These are phyloP conservation scores for Kluyveromyces aestuarii DNA, from an alignment of 805 yeast species.

Conservation along the genomic window DNA sequence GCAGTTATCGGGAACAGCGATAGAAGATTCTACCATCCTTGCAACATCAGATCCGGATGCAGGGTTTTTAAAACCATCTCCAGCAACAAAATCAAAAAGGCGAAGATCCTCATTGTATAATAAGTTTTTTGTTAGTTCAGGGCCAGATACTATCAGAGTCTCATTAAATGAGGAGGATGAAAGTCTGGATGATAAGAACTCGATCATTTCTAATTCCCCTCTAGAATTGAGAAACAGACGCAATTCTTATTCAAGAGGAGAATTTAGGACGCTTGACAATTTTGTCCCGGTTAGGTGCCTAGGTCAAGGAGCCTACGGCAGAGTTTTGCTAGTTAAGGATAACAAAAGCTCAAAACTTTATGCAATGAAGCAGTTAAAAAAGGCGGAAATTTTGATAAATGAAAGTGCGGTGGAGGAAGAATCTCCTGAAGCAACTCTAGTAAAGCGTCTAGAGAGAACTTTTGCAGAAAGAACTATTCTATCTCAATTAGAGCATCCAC, in stretches of 20 bases:
- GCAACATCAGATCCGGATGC: neutral
- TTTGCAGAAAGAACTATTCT: conserved; percentile 71
- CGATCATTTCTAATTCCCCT: neutral
- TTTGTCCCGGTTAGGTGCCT: conserved; percentile 68
- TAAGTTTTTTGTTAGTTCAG: conserved; percentile 22
- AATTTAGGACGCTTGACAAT: conserved; percentile 35
- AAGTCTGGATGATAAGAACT: neutral
- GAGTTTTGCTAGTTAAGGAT: conserved; percentile 71
- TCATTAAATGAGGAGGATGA: conserved; percentile 11
- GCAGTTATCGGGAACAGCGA: neutral
- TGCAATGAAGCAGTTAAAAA: conserved; percentile 81
- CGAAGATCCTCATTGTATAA: conserved; percentile 25
- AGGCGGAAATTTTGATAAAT: conserved; percentile 64
- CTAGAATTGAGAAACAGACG: neutral
- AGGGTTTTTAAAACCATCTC: conserved; percentile 4
- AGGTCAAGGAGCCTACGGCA: conserved; percentile 87
- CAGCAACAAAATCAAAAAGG: conserved; percentile 12
- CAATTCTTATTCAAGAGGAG: conserved; percentile 3
- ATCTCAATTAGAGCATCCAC: conserved; percentile 64
- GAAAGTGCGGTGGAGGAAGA: conserved; percentile 13
- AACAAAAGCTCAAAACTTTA: conserved; percentile 50
- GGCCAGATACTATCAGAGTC: conserved; percentile 20
- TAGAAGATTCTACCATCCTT: neutral
- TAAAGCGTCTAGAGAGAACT: conserved; percentile 60
- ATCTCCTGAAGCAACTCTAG: conserved; percentile 19